A percentile compares a stretch with the other conserved stretches of the same genome.
Evolutionary conservation across 495 filamentous ascomycete species (phyloP).

Genomic region (Geoglossum glabrum): DNA sequence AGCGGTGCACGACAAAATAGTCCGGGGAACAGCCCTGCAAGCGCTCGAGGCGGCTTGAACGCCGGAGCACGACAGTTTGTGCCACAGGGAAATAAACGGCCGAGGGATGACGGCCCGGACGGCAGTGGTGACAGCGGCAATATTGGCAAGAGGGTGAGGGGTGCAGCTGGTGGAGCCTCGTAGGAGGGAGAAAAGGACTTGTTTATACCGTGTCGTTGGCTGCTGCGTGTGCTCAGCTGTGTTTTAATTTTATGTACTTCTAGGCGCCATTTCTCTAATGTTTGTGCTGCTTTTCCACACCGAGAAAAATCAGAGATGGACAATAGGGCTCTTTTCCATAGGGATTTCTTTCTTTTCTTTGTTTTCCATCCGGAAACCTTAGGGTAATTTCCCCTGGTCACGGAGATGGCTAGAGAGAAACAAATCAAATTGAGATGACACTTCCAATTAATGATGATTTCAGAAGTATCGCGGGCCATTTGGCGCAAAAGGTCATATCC

Average conservation of each 20-base stretch:
- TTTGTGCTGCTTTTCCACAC: not conserved
- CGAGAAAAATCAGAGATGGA: too few relatives aligned
- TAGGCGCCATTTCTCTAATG: not conserved
- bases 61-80: slow-evolving; percentile 38
- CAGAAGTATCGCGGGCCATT: too few relatives aligned
- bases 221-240: not conserved
- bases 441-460: too few relatives aligned
- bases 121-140: slow-evolving; percentile 9
- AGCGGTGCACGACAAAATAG: slow-evolving; percentile 12
- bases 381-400: too few relatives aligned
- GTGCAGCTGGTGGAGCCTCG: not conserved
- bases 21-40: slow-evolving; percentile 14
- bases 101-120: slow-evolving; percentile 39
- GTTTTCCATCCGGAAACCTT: too few relatives aligned
- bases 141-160: slow-evolving; percentile 3
- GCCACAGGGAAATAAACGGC: slow-evolving; percentile 39
- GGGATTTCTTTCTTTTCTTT: too few relatives aligned
- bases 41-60: slow-evolving; percentile 25
- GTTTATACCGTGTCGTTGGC: not conserved
- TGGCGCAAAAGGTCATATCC: too few relatives aligned
- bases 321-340: too few relatives aligned
- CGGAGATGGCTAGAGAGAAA: too few relatives aligned
- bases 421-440: too few relatives aligned
- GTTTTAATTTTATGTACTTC: not conserved
- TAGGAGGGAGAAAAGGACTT: not conserved